Evolutionary conservation across 441 rosid species (phyloP), one percentile per base, ranked within the genome.

Genomic region (Melastoma candidum): DNA sequence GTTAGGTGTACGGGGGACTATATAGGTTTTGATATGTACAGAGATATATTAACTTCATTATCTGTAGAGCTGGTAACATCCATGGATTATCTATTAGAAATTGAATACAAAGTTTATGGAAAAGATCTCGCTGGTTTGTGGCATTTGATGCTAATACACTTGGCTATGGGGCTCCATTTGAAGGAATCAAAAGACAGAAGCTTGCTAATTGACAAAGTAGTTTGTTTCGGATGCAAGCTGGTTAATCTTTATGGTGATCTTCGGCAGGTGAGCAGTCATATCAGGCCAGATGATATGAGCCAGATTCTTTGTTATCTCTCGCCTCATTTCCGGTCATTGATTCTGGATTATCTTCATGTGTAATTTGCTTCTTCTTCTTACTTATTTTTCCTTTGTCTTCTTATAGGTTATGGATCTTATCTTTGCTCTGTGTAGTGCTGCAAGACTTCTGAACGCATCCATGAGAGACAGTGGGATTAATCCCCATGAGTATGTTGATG

Each of bases 171-270:
- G 51, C 61, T 64, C 51, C 77, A 71, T 51, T 53, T 71, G 46
- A 73, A 57, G 57, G 67, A 77, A 49, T 63, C 62, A 48, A 70
- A 63, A 44, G 67, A 69, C 49, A 71, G 65, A 43, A 51, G 65
- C 68, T 65, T 63, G 11, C 68, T 87, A 74, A 65, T 67, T 55
- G 64, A 76, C 51, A 64, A 68, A 66, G 63, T 75, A 56, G 57
- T 80, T 12, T 61, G 66, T 49, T 79, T 81, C 63, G 97, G 86
- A 57, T 73, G 87, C 67, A 93, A 82, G 69, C 73, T 94, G 66
- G 71, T 94, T 71, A 66, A 75, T 65, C 86, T 94, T 58, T 85
- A 78, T 61, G 65, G 94, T 66, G 95, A 90, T 27, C 87, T 94
- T 59, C 94, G 94, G 51, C 95, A 90, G 99, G 99, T 94, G 54